Conservation (phyloP, 768 basidiomycete genomes). For the Collybia sordida region DNA sequence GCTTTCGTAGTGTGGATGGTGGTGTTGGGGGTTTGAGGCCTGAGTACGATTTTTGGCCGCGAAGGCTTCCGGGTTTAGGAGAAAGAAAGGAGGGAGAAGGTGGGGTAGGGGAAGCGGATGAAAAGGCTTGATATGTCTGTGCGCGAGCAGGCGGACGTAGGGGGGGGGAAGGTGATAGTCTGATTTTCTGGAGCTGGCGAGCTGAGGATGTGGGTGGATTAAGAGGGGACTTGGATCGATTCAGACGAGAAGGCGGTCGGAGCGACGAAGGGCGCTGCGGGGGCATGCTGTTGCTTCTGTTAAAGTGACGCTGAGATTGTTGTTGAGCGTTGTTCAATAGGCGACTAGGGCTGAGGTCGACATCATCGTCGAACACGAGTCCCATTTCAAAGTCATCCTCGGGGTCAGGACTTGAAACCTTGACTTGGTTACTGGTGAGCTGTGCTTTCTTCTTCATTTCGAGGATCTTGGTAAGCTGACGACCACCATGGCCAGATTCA, state of each 20-base stretch:
- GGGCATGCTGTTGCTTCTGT: slow-evolving; percentile 63
- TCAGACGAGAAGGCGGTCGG: slow-evolving; percentile 65
- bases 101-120: slow-evolving; percentile 44
- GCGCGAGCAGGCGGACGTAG: slow-evolving; percentile 53
- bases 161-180: slow-evolving; percentile 70
- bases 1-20: slow-evolving; percentile 58
- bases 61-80: slow-evolving; percentile 71
- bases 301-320: slow-evolving; percentile 41
- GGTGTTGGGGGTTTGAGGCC: slow-evolving; percentile 78
- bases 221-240: slow-evolving; percentile 72
- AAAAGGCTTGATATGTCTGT: slow-evolving; percentile 61
- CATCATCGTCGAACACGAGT: slow-evolving; percentile 80
- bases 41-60: slow-evolving; percentile 82
- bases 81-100: slow-evolving; percentile 61
- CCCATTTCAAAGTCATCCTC: slow-evolving; percentile 89
- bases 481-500: slow-evolving; percentile 62
- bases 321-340: slow-evolving; percentile 53
- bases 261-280: slow-evolving; percentile 46
- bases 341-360: slow-evolving; percentile 78
- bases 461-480: slow-evolving; percentile 49
- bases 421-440: slow-evolving; percentile 35
- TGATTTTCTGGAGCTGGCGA: slow-evolving; percentile 66
- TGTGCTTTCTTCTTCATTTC: slow-evolving; percentile 57
- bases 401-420: slow-evolving; percentile 56
- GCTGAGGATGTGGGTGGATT: slow-evolving; percentile 70